Percentiles rank a stretch among this genome's conserved stretches.
These are phyloP conservation scores for Penicillium roqueforti DNA, from an alignment of 495 filamentous ascomycete genomes.

Conservation along the genomic window DNA sequence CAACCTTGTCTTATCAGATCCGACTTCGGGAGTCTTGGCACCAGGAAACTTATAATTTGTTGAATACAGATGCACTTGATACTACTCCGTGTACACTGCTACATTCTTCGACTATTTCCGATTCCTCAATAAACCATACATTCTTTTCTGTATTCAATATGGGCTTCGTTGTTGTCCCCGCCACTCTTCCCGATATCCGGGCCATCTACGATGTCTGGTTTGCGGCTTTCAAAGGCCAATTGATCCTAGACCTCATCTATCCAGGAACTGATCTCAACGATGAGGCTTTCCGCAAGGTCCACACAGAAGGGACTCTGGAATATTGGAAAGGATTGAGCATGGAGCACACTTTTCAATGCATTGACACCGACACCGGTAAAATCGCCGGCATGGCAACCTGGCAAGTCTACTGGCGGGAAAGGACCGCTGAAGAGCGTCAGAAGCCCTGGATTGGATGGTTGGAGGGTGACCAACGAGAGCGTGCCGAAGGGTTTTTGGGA, in stretches of 20 bases:
- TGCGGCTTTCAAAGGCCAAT: constrained; percentile 29
- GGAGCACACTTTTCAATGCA: constrained; percentile 38
- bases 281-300: constrained; percentile 29
- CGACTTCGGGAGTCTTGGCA: constrained; percentile 3
- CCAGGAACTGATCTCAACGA: constrained; percentile 22
- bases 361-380: constrained; percentile 28
- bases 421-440: constrained; percentile 3
- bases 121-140: neutral
- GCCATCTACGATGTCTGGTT: constrained; percentile 41
- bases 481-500: constrained; percentile 1
- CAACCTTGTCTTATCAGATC: constrained; percentile 4
- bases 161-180: constrained; percentile 34
- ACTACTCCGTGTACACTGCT: neutral
- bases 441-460: constrained; percentile 15
- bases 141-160: constrained; percentile 13
- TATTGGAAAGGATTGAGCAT: constrained; percentile 29
- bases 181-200: constrained; percentile 38
- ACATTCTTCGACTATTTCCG: neutral
- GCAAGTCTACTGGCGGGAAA: constrained; percentile 15
- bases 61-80: neutral
- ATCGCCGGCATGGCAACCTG: constrained; percentile 16
- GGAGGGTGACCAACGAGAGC: constrained; percentile 2
- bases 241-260: constrained; percentile 33
- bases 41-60: neutral
- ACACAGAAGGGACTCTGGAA: constrained; percentile 27